Base-by-base conservation (phyloP, 129 eudicot genomes). In the Artemisia annua region DNA sequence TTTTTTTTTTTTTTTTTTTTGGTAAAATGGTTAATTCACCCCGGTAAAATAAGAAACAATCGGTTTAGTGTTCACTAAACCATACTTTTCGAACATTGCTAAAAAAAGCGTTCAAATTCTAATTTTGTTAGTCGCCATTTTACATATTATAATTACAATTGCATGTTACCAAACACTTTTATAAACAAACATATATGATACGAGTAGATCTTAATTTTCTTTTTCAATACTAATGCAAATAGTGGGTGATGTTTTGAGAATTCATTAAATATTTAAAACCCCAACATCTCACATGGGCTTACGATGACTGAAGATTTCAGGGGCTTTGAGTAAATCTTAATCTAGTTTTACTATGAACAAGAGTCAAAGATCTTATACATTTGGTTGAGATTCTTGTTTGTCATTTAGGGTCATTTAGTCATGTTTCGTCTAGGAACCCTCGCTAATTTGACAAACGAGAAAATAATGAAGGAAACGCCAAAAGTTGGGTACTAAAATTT, bases 211-310 rank as follows among this genome's bases (percentile, higher is more conserved):
- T 43, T 11, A 65, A 18, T 65, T 28, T 44, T n/a, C 48, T 65
- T 70, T 30, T 54, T 39, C 61, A 54, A 46, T 70, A 61, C 18
- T 67, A 9, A 67, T 67, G 15, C 11, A 39, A 52, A 63, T 61
- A 69, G 55, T 66, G 77, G 67, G 67, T 71, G 77, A 71, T 63
- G 44, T 63, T 75, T 32, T 49, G 13, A 24, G 17, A 56, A 75
- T 55, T 78, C 35, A 57, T 70, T 70, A 70, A 51, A 70, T 63
- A 54, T 53, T 13, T 12, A 61, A 63, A 8, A 8, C 26, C 12
- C 82, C 82, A 73, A 78, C 82, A 78, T 55, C 46, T 64, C 78
- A 78, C 82, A 78, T 78, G 82, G 82, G 48, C 10, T n/a, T 53
- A 63, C 58, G 61, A 60, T 60, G 54, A 69, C n/a, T 17, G 3